Base-by-base conservation (phyloP, 2,329 filamentous ascomycete species). In the Alternaria tenuissima region DNA sequence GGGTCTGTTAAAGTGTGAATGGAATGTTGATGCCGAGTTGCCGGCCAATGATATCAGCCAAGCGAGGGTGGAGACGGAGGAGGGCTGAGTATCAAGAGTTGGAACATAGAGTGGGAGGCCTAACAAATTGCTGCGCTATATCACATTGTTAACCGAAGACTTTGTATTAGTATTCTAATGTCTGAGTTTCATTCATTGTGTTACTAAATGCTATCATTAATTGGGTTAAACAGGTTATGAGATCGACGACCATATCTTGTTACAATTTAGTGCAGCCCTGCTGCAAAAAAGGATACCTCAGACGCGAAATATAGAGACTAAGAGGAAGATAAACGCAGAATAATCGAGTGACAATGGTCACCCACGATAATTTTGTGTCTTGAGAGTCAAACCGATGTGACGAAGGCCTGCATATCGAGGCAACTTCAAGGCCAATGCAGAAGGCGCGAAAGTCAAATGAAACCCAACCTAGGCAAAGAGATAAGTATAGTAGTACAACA, bases 21-120 rank as follows among this genome's bases (percentile, higher is more conserved):
- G 16, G 24, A n/a, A 34, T 24, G 30, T n/a, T 26, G 56, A 22
- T 66, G 56, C 58, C 56, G 56, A 58, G 26, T 55, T 56, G 42
- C 62, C 54, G 54, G 28, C 52, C 42, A 53, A 59, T 61, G 53
- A 66, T 22, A 56, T 64, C 61, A 62, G 62, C 61, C 59, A 64
- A 64, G 56, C 51, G 28, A 38, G 32, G 5, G 46, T 38, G 46
- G 46, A 49, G 46, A 36, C 30, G 4, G 30, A 49, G 46, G 46
- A 49, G 18, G 46, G 46, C 46, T 38, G 46, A 49, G 46, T 20
- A 38, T 22, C 20, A 26, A 24, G 46, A n/a, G 39, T 46, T 22
- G 20, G 26, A 34, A 42, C 30, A 20, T 26, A 14, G 8, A 9
- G 22, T 48, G 28, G 52, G 46, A 28, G 24, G 38, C 44, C 46